These are phyloP conservation scores for Auxenochlorella pyrenoidosa DNA, from an alignment of 139 green algal species.

Conservation along the genomic window DNA sequence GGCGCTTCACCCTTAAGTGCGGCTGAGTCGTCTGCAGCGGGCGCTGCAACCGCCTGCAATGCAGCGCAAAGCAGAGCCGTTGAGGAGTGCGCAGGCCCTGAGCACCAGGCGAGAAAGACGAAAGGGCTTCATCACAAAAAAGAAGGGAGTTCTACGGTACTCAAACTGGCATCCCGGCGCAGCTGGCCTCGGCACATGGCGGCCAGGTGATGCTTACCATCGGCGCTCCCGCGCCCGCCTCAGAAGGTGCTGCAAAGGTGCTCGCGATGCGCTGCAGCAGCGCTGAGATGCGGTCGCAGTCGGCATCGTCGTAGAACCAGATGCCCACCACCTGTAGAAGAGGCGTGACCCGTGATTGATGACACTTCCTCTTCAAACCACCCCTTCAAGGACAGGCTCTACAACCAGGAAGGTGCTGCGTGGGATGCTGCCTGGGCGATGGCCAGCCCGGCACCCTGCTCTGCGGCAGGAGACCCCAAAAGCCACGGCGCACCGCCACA, in stretches of 20 bases:
- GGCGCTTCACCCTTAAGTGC: not conserved
- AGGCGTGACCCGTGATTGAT: too few species aligned
- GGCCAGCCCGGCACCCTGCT: too few species aligned
- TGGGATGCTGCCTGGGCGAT: too few species aligned
- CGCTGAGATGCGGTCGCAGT: conserved; percentile 70
- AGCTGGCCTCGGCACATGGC: too few species aligned
- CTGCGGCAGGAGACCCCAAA: too few species aligned
- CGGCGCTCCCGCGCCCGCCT: not conserved
- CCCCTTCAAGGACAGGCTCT: too few species aligned
- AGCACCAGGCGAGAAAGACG: not conserved
- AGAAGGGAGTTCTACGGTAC: too few species aligned
- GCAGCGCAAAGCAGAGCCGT: not conserved
- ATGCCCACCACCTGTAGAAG: conserved; percentile 82
- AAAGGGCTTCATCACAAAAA: not conserved
- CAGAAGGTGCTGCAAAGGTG: conserved; percentile 37
- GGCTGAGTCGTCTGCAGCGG: not conserved
- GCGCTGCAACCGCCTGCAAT: too few species aligned
- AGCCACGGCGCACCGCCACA: too few species aligned
- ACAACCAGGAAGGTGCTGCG: too few species aligned
- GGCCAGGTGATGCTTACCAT: not conserved
- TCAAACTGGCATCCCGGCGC: too few species aligned
- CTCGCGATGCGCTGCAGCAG: conserved; percentile 70
- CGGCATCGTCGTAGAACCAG: conserved; percentile 91
- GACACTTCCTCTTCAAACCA: not conserved
- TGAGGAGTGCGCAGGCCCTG: not conserved